Evolutionary conservation across 306 rosid genomes (phyloP), one percentile per base, ranked within the genome.

Genomic region (Dicorynia guianensis): DNA sequence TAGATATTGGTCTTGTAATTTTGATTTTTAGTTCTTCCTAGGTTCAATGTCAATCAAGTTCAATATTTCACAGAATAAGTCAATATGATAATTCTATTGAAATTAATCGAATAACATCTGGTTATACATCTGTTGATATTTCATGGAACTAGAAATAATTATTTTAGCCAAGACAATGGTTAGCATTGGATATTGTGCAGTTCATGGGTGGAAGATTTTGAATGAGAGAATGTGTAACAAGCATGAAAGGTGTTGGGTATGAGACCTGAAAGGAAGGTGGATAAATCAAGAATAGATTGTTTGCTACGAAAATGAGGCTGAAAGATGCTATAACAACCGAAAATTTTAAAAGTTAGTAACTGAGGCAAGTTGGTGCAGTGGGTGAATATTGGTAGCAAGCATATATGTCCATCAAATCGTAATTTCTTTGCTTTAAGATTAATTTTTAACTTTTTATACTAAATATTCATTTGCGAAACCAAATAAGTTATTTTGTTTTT

Each of bases 21-120:
- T 39, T 47, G 77, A 65, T 79, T 65, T 66, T 61, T 36, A 74
- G 77, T 67, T 66, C 25, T 47, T 49, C 18, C 49, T 69, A 5
- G 50, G 15, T 69, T 36, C n/a, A 4, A 25, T 50, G 6, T 10
- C 14, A 0, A 20, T 20, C 60, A 20, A 50, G 34, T 49, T 17
- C 0, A 1, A 47, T 47, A 47, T 35, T 62, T 8, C 30, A 11
- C 44, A 46, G 38, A 14, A 52, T 18, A 17, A 17, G 5, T 5
- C 20, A 63, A 78, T 78, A n/a, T 33, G 9, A 35, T 33, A 25
- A 25, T 25, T 25, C 30, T 63, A 64, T 39, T 4, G 2, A 52
- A 58, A 71, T 9, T 6, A 36, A 70, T 34, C 19, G 47, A 40
- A 7, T 7, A 5, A 57, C 18, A 5, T 17, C 4, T 56, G 63